Percentiles rank a stretch among this genome's conserved stretches.
Conservation (phyloP, 2,329 filamentous ascomycete genomes). For the Aspergillus udagawae region DNA sequence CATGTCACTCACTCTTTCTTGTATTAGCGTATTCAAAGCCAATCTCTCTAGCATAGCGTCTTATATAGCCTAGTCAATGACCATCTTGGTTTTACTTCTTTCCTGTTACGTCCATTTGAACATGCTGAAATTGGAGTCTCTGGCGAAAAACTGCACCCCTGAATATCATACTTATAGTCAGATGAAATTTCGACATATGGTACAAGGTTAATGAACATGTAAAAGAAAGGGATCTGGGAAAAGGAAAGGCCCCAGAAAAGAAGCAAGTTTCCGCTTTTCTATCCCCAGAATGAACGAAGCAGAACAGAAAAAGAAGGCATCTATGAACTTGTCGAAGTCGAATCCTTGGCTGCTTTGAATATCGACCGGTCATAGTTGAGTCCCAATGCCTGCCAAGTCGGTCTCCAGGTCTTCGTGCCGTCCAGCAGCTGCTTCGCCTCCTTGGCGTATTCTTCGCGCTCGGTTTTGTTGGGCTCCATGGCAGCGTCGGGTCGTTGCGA, state of each 20-base stretch:
- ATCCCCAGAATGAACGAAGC: slow-evolving; percentile 1
- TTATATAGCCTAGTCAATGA: background rate
- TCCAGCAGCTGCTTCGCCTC: slow-evolving; percentile 62
- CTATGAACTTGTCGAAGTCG: slow-evolving; percentile 11
- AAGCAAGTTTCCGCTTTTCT: slow-evolving; percentile 4
- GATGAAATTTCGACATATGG: background rate
- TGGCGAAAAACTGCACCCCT: background rate
- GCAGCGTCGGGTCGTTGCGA: slow-evolving; percentile 32
- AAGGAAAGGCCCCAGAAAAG: background rate
- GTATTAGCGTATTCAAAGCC: background rate
- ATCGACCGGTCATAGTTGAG: slow-evolving; percentile 33
- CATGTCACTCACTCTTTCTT: background rate
- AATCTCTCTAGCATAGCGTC: slow-evolving; percentile 7
- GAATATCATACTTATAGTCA: background rate
- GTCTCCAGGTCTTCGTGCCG: slow-evolving; percentile 59
- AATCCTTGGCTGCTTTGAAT: slow-evolving; percentile 13
- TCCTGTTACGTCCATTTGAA: background rate
- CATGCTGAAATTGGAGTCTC: background rate
- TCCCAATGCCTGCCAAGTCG: slow-evolving; percentile 44
- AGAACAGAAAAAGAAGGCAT: background rate
- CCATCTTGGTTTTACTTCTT: background rate
- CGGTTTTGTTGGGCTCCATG: slow-evolving; percentile 32
- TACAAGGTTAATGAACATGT: background rate
- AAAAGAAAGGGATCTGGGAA: background rate
- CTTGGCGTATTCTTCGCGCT: slow-evolving; percentile 49